A percentile compares a stretch with the other conserved stretches of the same genome.
Conservation (phyloP, 1,139 yeast genomes). For the Yamadazyma blattariae region DNA sequence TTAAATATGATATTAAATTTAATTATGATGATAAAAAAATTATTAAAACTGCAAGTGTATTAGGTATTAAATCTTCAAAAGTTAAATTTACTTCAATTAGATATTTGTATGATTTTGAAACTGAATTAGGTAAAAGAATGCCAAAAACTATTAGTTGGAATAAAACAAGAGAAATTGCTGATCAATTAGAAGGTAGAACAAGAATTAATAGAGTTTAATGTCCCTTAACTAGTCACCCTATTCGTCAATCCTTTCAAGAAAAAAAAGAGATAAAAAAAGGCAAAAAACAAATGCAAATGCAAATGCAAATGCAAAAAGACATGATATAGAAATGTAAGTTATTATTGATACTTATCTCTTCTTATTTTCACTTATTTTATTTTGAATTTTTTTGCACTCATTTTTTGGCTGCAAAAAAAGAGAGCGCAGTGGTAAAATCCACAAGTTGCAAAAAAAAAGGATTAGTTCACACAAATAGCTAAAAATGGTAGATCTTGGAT, state of each 20-base stretch:
- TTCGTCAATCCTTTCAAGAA: background rate
- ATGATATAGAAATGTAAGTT: no score
- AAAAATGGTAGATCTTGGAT: no score
- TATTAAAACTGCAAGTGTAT: constrained; percentile 70
- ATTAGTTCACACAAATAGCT: no score
- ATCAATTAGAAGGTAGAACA: constrained; percentile 79
- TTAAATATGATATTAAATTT: constrained; percentile 31
- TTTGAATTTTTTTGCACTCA: no score
- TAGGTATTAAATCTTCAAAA: constrained; percentile 82
- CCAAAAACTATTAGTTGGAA: constrained; percentile 90
- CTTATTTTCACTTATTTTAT: no score
- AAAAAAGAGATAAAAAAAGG: no score
- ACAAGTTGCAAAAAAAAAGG: no score
- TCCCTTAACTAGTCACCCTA: background rate
- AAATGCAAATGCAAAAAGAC: no score
- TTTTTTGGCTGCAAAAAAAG: no score
- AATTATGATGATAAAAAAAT: constrained; percentile 33
- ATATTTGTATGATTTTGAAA: constrained; percentile 79
- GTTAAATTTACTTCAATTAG: constrained; percentile 71
- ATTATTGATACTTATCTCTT: no score
- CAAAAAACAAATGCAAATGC: no score
- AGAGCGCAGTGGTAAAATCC: no score
- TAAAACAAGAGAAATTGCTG: constrained; percentile 70
- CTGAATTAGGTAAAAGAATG: constrained; percentile 76
- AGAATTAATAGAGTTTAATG: constrained; percentile 11